Evolutionary conservation across 352 stramenopile species (phyloP).

Genomic region (Aphanomyces cochlioides): DNA sequence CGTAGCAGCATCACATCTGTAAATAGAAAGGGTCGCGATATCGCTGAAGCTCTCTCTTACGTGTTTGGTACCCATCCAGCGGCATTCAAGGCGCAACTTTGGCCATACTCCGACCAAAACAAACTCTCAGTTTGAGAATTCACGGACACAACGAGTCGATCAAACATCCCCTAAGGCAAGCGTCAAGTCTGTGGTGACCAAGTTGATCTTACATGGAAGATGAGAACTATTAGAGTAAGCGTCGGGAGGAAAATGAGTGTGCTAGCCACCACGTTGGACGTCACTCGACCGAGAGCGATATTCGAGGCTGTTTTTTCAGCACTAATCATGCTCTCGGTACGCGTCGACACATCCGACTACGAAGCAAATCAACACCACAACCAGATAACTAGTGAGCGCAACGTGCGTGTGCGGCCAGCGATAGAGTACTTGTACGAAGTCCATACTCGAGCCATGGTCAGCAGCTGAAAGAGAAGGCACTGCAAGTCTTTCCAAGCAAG

Average conservation of each 20-base stretch:
- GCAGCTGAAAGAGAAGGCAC: no score
- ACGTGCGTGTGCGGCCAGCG: not conserved
- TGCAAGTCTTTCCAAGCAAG: no score
- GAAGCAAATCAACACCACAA: not conserved
- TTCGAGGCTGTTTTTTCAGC: constrained; percentile 13
- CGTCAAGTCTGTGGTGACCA: not conserved
- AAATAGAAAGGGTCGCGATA: not conserved
- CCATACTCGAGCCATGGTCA: not conserved
- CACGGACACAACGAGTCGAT: not conserved
- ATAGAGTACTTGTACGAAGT: not conserved
- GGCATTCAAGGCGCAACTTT: not conserved
- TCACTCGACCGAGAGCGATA: constrained; percentile 1
- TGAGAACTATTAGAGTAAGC: constrained; percentile 10
- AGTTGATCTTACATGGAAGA: not conserved
- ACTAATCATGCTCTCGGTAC: not conserved
- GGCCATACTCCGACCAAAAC: constrained; percentile 1
- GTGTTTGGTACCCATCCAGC: constrained; percentile 4
- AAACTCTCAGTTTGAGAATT: constrained; percentile 8
- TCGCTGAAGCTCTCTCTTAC: not conserved
- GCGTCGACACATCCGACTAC: not conserved
- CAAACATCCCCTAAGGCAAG: constrained; percentile 16
- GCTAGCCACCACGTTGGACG: constrained; percentile 12
- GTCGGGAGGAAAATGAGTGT: constrained; percentile 1
- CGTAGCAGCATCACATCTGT: constrained; percentile 1
- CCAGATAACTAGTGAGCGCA: not conserved